phyloP scores from a whole-genome alignment of 257 asterid genomes.

The Solanum habrochaites region DNA sequence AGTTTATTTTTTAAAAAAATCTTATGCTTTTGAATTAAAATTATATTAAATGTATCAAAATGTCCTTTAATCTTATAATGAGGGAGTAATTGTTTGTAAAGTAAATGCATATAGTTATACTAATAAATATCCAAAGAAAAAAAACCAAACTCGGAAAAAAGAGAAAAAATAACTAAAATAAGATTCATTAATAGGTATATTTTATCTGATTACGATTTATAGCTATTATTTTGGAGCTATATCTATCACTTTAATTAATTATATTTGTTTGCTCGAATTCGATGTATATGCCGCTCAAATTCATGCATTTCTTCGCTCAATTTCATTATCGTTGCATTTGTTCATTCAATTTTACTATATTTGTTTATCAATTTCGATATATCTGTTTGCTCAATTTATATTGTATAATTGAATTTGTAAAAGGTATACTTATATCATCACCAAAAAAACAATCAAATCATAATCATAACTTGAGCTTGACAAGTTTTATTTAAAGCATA shows the following conservation, averaged over 20 bases:
- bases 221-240: neutral
- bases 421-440: no score
- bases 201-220: neutral
- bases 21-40: no score
- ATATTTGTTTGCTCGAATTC: neutral
- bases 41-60: no score
- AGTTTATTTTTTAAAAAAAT: no score
- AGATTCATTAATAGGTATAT: neutral
- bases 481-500: no score
- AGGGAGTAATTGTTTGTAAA: no score
- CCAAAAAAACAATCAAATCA: neutral
- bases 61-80: no score
- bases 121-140: neutral
- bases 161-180: neutral
- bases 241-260: neutral
- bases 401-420: neutral
- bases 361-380: neutral
- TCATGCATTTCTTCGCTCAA: no score
- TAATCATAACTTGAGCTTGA: neutral
- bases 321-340: no score
- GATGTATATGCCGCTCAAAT: neutral
- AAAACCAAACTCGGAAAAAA: no score
- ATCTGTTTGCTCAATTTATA: neutral
- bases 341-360: no score
- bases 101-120: neutral